Conservation (phyloP, 108 stramenopile species). For the Cyclotella choctawhatcheeana region DNA sequence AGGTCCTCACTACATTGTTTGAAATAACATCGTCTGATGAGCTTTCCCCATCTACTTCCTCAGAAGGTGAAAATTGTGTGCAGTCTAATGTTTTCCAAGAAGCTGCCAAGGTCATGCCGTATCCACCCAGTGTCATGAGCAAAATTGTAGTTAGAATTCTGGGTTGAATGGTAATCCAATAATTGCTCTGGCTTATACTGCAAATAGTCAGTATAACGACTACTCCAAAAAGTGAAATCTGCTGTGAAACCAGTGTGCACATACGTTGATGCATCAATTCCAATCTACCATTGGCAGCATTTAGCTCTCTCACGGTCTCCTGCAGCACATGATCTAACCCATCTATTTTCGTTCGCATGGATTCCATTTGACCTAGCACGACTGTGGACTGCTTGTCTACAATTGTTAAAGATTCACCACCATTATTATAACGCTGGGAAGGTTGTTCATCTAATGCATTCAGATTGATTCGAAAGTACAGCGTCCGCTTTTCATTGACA, state of each 20-base stretch:
- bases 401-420: neutral
- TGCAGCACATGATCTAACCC: conserved; percentile 42
- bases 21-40: neutral
- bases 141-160: conserved; percentile 13
- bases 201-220: conserved; percentile 20
- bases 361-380: neutral
- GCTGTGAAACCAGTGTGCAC: conserved; percentile 30
- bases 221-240: conserved; percentile 22
- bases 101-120: conserved; percentile 5
- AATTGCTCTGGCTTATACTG: neutral
- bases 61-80: conserved; percentile 1
- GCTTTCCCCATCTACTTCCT: conserved; percentile 13
- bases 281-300: conserved; percentile 37
- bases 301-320: conserved; percentile 39
- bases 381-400: neutral
- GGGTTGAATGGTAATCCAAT: neutral
- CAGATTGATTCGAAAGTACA: conserved; percentile 43
- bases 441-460: conserved; percentile 5
- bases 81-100: conserved; percentile 27
- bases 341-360: conserved; percentile 32
- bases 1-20: neutral
- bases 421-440: neutral
- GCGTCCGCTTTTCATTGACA: conserved; percentile 30
- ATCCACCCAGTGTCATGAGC: conserved; percentile 5
- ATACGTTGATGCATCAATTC: conserved; percentile 44